These are phyloP conservation scores for Tulasnella sp. DNA, from an alignment of 768 basidiomycete genomes.

Conservation along the genomic window DNA sequence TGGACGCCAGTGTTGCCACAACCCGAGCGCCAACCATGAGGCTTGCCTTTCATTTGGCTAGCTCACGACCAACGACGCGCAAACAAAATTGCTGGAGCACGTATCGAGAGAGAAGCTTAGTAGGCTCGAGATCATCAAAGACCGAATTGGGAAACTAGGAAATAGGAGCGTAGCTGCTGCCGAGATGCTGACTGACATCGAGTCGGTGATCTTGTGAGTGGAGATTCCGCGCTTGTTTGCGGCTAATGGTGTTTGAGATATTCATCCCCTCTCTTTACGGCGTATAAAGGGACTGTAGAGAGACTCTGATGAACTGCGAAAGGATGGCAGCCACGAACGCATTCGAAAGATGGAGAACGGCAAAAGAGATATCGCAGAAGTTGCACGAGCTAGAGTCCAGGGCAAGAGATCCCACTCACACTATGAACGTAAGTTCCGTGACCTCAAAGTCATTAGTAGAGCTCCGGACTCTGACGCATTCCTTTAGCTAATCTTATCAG, in stretches of 20 bases:
- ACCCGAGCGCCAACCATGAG: not conserved
- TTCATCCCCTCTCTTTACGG: not conserved
- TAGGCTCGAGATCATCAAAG: slow-evolving; percentile 4
- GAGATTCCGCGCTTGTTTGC: not conserved
- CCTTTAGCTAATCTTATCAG: slow-evolving; percentile 20
- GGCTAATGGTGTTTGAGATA: not conserved
- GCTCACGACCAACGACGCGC: slow-evolving; percentile 27
- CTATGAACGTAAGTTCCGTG: slow-evolving; percentile 19
- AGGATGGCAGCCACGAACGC: not conserved
- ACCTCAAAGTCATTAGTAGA: not conserved
- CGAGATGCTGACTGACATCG: slow-evolving; percentile 27
- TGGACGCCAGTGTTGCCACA: no score
- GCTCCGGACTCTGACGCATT: not conserved
- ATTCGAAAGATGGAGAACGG: slow-evolving; percentile 8
- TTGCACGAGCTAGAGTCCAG: slow-evolving; percentile 25
- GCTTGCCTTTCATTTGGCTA: not conserved
- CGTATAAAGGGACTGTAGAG: slow-evolving; percentile 1
- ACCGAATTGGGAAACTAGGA: not conserved
- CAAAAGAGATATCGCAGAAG: slow-evolving; percentile 22
- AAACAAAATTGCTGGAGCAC: slow-evolving; percentile 7
- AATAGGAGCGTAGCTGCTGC: not conserved
- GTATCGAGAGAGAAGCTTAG: not conserved
- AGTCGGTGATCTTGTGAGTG: slow-evolving; percentile 30
- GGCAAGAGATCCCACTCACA: slow-evolving; percentile 31
- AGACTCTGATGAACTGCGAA: slow-evolving; percentile 16